Evolutionary conservation across 352 stramenopile species (phyloP).

Genomic region (Pythium volutum): DNA sequence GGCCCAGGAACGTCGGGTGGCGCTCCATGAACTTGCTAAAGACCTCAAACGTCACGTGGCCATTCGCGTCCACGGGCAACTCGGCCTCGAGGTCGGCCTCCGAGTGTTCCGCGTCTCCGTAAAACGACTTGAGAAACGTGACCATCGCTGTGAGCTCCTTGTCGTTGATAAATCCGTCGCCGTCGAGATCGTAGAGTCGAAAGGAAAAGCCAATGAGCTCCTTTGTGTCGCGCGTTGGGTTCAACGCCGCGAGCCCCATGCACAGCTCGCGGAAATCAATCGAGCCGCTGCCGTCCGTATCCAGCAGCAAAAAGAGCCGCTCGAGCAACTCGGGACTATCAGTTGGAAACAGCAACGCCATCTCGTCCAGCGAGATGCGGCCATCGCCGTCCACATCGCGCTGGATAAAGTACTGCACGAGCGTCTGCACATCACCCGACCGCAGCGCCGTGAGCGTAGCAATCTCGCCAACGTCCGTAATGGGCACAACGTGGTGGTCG

Average conservation of each 20-base stretch:
- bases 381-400: conserved; percentile 59
- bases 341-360: conserved; percentile 41
- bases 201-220: conserved; percentile 59
- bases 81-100: conserved; percentile 22
- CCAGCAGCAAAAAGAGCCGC: conserved; percentile 58
- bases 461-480: conserved; percentile 58
- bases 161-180: conserved; percentile 53
- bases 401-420: conserved; percentile 58
- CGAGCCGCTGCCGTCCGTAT: conserved; percentile 52
- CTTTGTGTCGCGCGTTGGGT: conserved; percentile 32
- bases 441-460: conserved; percentile 44
- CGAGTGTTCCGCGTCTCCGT: too few species aligned
- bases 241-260: conserved; percentile 50
- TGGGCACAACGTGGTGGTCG: conserved; percentile 48
- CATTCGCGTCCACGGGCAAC: conserved; percentile 26
- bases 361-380: conserved; percentile 62
- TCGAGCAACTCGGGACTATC: conserved; percentile 50
- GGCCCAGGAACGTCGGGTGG: conserved; percentile 42
- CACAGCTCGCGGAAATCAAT: conserved; percentile 79
- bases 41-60: conserved; percentile 32
- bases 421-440: conserved; percentile 38
- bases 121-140: conserved; percentile 47
- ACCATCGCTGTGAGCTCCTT: conserved; percentile 47
- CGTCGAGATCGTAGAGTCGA: conserved; percentile 57
- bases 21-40: conserved; percentile 42